Percentiles rank a stretch among this genome's conserved stretches.
phyloP scores from a whole-genome alignment of 257 asterid genomes.

The Solanum pinnatisectum region DNA sequence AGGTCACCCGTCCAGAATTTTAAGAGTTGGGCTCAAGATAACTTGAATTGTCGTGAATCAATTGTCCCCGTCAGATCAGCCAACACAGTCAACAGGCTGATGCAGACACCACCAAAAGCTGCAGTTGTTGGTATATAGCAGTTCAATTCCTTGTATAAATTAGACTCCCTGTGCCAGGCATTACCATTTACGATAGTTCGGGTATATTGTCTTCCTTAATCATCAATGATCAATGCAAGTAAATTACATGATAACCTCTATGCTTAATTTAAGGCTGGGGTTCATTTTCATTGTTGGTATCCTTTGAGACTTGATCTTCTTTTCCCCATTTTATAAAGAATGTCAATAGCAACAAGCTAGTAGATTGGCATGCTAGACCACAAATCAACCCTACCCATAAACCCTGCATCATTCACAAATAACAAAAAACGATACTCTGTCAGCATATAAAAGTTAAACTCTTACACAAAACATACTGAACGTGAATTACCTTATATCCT shows the following conservation, averaged over 20 bases:
- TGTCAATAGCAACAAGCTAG: conserved; percentile 47
- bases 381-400: conserved; percentile 73
- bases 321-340: conserved; percentile 46
- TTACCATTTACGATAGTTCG: conserved; percentile 47
- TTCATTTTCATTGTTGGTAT: background rate
- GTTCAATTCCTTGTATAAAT: conserved; percentile 73
- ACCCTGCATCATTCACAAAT: conserved; percentile 28
- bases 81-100: conserved; percentile 71
- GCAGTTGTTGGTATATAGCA: conserved; percentile 88
- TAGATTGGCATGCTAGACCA: conserved; percentile 46
- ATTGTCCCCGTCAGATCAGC: conserved; percentile 88
- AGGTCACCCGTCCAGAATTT: no score
- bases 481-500: conserved; percentile 38
- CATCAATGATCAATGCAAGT: background rate
- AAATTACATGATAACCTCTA: background rate
- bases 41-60: conserved; percentile 24
- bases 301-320: conserved; percentile 20
- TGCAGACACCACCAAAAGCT: conserved; percentile 84
- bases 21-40: no score
- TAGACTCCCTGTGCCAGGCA: conserved; percentile 81
- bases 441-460: background rate
- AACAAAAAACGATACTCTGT: background rate
- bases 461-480: background rate
- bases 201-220: no score
- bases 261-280: background rate